A percentile compares a stretch with the other conserved stretches of the same genome.
These are phyloP conservation scores for Lathyrus sativus DNA, from an alignment of 306 rosid genomes.

Conservation along the genomic window DNA sequence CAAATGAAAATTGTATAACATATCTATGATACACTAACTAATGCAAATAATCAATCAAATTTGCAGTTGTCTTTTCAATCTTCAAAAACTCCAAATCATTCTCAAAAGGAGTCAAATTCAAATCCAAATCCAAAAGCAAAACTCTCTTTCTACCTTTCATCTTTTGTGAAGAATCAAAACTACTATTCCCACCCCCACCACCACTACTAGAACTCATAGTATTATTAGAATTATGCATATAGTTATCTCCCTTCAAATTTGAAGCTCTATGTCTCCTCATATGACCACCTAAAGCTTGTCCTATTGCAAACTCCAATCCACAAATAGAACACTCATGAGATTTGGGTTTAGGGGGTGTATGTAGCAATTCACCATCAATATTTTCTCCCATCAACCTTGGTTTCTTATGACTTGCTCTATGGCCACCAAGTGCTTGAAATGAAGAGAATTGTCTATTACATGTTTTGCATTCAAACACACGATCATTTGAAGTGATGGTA, in stretches of 20 bases:
- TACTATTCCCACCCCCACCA: conserved; percentile 3
- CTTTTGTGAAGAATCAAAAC: conserved; percentile 38
- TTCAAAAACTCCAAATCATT: conserved; percentile 70
- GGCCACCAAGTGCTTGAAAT: conserved; percentile 97
- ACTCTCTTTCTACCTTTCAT: conserved; percentile 47
- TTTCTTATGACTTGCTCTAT: conserved; percentile 95
- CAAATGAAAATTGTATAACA: background rate
- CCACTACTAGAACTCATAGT: conserved; percentile 29
- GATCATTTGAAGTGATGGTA: conserved; percentile 28
- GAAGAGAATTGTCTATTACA: conserved; percentile 83
- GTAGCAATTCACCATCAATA: conserved; percentile 46
- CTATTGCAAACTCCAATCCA: conserved; percentile 86
- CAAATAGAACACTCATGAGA: conserved; percentile 88
- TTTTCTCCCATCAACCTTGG: conserved; percentile 53
- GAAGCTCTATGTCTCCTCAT: conserved; percentile 88
- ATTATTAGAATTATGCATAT: conserved; percentile 29
- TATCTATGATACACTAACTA: conserved; percentile 32
- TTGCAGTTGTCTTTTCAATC: conserved; percentile 52
- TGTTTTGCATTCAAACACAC: conserved; percentile 93
- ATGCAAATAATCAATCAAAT: conserved; percentile 56
- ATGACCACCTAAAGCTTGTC: conserved; percentile 96
- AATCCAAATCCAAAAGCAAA: conserved; percentile 76
- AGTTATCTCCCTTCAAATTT: background rate
- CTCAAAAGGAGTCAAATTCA: conserved; percentile 91
- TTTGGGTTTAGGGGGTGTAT: conserved; percentile 67